Base-by-base conservation (phyloP, 345 rosid genomes). In the Raphanus sativus region DNA sequence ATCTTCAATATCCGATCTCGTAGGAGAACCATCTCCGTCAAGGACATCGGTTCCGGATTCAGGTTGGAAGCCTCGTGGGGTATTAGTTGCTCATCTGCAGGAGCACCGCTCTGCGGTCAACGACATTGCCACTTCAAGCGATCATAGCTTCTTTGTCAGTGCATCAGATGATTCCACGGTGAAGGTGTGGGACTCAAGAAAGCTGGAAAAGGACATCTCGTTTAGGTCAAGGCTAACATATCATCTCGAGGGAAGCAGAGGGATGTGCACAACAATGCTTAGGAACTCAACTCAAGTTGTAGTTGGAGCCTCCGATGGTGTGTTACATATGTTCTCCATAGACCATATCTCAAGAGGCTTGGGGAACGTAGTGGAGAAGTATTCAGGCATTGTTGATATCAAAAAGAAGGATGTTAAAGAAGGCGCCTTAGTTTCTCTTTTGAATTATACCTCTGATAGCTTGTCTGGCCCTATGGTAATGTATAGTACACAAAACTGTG, bases 31-130 rank as follows among this genome's bases (percentile, higher is more conserved):
- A 71, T 87, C 94, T n/a, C 85, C 86, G 75, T 59, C 87, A 15
- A 86, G 90, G 75, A 68, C 91, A 16, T 78, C 90, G 9, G 62
- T 86, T 74, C 81, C 94, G 4, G 96, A 95, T 86, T 90, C 95
- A 70, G 93, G 99, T 62, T 95, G 99, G 99, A 89, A 89, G 76
- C 99, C 99, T 82, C 94, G 91, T 80, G 99, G 99, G 61, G 96
- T 95, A 80, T 79, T 95, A 82, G 97, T 95, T 76, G 99, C 97
- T 63, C 98, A 95, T 79, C 85, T 95, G 75, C 99, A 95, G 74
- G 99, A 95, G 79, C 98, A 95, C 71, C 90, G 91, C 21, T 90
- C 98, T 82, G 96, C 98, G 58, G 98, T 95, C 77, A 92, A 92
- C 52, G 98, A 92, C 71, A 80, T 92, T 82, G 93, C 96, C 55